Evolutionary conservation across 306 rosid species (phyloP), one percentile per base, ranked within the genome.

Genomic region (Prunus fruticosa): DNA sequence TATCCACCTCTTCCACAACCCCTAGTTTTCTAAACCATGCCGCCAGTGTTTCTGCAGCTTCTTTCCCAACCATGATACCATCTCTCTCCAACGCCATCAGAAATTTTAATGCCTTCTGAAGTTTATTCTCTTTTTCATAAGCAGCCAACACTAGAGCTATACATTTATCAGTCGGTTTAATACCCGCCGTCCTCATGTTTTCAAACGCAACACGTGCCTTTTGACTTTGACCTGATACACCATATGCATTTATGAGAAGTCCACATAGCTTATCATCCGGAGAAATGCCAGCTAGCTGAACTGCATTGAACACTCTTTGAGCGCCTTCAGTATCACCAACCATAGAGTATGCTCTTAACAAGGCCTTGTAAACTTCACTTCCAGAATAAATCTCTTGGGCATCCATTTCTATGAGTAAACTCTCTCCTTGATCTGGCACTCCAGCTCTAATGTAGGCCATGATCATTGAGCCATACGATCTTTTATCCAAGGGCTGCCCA

Each of bases 361-460:
- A 82, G 71, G 98, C 98, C 83, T 94, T 94, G 87, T 89, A 94
- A 69, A 92, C 85, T 82, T 94, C 97, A 30, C 92, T 89, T 57
- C 95, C 97, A 1, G 93, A 95, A 8, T 71, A 82, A 72, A 90
- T 84, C 76, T 92, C 95, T 71, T 80, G 89, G 20, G 73, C 86
- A 20, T 90, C 93, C 97, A 92, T 92, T 87, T 94, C 95, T 73
- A 28, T 50, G 8, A 90, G 91, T 72, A 94, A 79, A n/a, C 1
- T 61, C 74, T 94, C 96, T 23, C 96, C 98, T 38, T 81, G 74
- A 67, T 81, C 86, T 1, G 90, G 96, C 84, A 84, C 71, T 85
- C 92, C 92, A 5, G 93, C 98, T 82, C 98, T 86, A 73, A 92
- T 75, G 71, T 90, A 92, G 73, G 95, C 95, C 96, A 85, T 92